Evolutionary conservation across 2,329 filamentous ascomycete species (phyloP).

Genomic region (Onygena corvina): DNA sequence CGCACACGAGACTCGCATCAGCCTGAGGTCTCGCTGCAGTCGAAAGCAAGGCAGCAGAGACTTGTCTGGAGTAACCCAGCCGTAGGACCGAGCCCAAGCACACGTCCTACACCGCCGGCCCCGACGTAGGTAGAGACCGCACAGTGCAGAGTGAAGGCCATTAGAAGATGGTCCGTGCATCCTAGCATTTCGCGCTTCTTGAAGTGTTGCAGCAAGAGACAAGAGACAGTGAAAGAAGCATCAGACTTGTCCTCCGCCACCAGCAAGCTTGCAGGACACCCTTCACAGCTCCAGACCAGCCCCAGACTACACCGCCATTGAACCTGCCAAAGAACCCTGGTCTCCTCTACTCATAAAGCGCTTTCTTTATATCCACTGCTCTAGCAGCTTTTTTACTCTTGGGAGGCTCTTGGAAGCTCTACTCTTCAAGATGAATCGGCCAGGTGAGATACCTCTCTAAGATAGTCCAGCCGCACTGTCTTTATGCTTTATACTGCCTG

Average conservation of each 20-base stretch:
- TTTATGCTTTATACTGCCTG: background rate
- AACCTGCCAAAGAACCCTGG: background rate
- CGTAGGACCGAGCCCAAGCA: too few relatives aligned
- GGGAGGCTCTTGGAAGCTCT: too few relatives aligned
- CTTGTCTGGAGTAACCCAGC: too few relatives aligned
- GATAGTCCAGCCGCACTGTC: background rate
- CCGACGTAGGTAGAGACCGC: background rate
- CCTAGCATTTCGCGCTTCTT: background rate
- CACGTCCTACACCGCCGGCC: too few relatives aligned
- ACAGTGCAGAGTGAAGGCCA: background rate
- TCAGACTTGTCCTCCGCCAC: background rate
- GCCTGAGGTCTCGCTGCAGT: too few relatives aligned
- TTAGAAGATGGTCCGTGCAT: slow-evolving; percentile 3
- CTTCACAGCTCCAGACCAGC: background rate
- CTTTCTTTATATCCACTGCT: too few relatives aligned
- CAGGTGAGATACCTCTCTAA: slow-evolving; percentile 31
- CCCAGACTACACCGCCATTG: background rate
- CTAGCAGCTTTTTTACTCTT: too few relatives aligned
- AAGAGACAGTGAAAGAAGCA: too few relatives aligned
- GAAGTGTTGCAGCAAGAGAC: background rate
- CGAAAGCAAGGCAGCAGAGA: too few relatives aligned
- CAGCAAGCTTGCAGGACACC: background rate
- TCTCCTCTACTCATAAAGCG: background rate
- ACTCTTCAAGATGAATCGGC: slow-evolving; percentile 35
- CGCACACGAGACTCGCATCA: too few relatives aligned